Evolutionary conservation across 768 basidiomycete species (phyloP).

Genomic region (Lentinula raphanica): DNA sequence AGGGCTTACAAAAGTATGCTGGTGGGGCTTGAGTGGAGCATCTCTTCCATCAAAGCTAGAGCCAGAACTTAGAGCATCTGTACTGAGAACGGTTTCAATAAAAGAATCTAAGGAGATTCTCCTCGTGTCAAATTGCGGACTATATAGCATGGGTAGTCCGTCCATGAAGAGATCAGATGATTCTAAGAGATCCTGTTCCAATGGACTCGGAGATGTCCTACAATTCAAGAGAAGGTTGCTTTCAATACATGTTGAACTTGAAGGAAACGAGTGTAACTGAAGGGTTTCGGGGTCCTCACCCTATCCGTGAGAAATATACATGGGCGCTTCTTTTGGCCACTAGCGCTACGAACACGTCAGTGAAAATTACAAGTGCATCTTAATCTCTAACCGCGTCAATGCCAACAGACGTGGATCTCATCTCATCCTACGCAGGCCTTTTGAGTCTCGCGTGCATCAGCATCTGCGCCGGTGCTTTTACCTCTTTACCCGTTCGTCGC

Average conservation of each 20-base stretch:
- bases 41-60: not conserved
- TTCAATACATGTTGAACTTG: not conserved
- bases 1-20: not conserved
- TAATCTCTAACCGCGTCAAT: not conserved
- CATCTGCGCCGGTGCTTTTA: conserved; percentile 66
- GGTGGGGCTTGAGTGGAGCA: not conserved
- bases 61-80: not conserved
- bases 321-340: not conserved
- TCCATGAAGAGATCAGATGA: not conserved
- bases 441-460: conserved; percentile 58
- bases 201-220: not conserved
- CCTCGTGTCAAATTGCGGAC: not conserved
- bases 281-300: not conserved
- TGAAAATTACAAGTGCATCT: not conserved
- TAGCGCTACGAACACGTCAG: not conserved
- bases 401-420: conserved; percentile 46
- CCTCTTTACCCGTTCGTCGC: conserved; percentile 57
- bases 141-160: not conserved
- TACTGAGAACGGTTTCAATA: not conserved
- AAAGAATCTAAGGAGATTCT: not conserved
- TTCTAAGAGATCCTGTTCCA: not conserved
- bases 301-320: not conserved
- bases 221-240: not conserved
- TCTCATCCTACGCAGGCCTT: conserved; percentile 67
- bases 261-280: not conserved